These are phyloP conservation scores for Penicillium manginii DNA, from an alignment of 495 filamentous ascomycete species.

Conservation along the genomic window DNA sequence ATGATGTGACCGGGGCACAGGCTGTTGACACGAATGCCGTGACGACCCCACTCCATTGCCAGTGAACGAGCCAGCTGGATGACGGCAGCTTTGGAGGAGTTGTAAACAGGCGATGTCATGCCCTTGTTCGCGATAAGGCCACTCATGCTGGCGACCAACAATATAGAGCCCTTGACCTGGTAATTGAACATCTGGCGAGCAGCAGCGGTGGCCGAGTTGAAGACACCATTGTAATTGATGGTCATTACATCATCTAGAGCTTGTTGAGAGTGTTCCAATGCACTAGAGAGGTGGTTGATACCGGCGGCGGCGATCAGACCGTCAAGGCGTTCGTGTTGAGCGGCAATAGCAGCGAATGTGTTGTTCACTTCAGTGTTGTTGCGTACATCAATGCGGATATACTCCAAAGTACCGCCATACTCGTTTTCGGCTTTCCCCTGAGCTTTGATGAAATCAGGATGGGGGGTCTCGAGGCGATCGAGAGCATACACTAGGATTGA, in stretches of 20 bases:
- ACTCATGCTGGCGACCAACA: constrained; percentile 79
- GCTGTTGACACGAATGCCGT: constrained; percentile 69
- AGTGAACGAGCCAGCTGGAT: constrained; percentile 65
- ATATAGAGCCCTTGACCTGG: constrained; percentile 64
- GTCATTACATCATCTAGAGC: constrained; percentile 69
- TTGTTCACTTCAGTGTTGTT: constrained; percentile 57
- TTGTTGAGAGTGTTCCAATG: constrained; percentile 68
- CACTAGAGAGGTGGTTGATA: constrained; percentile 73
- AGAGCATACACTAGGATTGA: constrained; percentile 60
- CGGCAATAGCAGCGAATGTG: constrained; percentile 57
- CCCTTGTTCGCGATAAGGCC: constrained; percentile 80
- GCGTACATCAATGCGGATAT: constrained; percentile 66
- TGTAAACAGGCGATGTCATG: constrained; percentile 68
- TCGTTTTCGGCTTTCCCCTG: constrained; percentile 48
- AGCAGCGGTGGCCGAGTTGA: constrained; percentile 78
- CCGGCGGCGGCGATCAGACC: constrained; percentile 83
- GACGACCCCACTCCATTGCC: constrained; percentile 73
- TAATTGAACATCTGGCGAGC: constrained; percentile 74
- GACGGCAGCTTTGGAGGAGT: constrained; percentile 70
- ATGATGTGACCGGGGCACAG: constrained; percentile 72
- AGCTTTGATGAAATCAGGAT: constrained; percentile 54
- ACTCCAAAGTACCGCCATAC: constrained; percentile 62
- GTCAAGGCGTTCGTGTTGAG: constrained; percentile 61
- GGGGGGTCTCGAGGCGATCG: constrained; percentile 57
- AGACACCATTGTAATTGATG: constrained; percentile 76